Evolutionary conservation across 2,329 filamentous ascomycete species (phyloP), one percentile per base, ranked within the genome.

Genomic region (Stachybotrys chartarum): DNA sequence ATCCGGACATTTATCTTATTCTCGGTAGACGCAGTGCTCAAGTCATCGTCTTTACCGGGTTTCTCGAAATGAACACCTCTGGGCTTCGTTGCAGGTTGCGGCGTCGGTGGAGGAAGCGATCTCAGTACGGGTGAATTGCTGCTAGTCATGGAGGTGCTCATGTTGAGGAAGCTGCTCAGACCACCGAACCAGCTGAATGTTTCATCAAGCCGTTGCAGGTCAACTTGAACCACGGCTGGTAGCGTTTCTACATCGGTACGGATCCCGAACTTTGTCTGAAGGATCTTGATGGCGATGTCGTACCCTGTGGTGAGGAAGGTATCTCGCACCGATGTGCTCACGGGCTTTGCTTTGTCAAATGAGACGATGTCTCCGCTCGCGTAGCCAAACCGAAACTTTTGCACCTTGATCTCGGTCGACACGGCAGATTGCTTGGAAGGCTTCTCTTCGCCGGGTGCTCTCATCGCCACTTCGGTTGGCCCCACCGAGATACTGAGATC

Each of bases 171-270:
- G 60, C 91, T 91, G 68, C 92, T 96, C 48, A 99, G 76, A 0
- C 94, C 94, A 42, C 94, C 94, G 70, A 97, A 92, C 79, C 90
- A 91, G 55, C 84, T 84, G 57, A 97, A 85, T 0, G 90, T 90
- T 63, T 96, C 91, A 62, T 97, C 94, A 24, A 97, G 74, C 55
- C 83, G 82, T 59, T 87, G 86, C 16, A 97, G 74, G 66, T 97
- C 90, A 46, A 97, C 72, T 55, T 85, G 82, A 10, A 96, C 69
- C 56, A 86, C 83, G 1, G 97, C 70, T 6, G 92, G 91, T 10
- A 95, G 77, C 0, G 91, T 95, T 53, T 84, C 82, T 14, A 96
- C 68, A 35, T 88, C 84, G 16, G 88, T 79, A 55, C 75, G 75
- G 14, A 72, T 78, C 6, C 69, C 70, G 1, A 75, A 72, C 1